Evolutionary conservation across 2,329 filamentous ascomycete species (phyloP), one percentile per base, ranked within the genome.

Genomic region (Diplodia intermedia): DNA sequence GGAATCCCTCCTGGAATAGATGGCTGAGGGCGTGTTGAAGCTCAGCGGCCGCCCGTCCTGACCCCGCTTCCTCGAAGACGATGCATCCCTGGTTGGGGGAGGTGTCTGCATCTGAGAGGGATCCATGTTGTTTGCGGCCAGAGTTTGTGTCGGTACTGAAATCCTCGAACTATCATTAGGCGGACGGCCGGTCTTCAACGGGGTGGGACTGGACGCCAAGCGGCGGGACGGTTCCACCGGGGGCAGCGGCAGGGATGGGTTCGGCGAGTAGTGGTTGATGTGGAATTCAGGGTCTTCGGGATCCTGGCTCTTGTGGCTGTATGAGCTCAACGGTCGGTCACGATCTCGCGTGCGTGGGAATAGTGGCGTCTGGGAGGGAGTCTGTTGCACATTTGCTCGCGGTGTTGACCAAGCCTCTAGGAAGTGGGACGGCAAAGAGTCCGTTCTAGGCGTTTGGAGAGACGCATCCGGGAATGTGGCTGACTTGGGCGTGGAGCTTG

Each of bases 241-340:
- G 69, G 88, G 86, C 67, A 90, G 78, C 67, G 83, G 81, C 66
- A 86, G 77, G 73, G 80, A 85, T 18, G 82, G 80, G 72, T 83
- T 83, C 53, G 85, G 80, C 53, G 86, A 86, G 72, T 87, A 85
- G 75, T 90, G 85, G 72, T 87, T 88, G 73, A 84, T 85, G 86
- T 90, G 88, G 75, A 88, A 84, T 75, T 77, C 74, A 40, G 79
- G 79, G 61, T 81, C 79, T 69, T 80, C 75, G 20, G 78, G 78
- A 7, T 73, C 79, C 57, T 72, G 75, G 36, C 73, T 71, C 66
- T 77, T 75, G 57, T 74, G 74, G 69, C 74, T 79, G 55, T 78
- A 75, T 31, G 75, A 77, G 68, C 73, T 78, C 68, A 73, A 74
- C 33, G 78, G 75, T 53, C 75, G 74, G 14, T 77, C 75, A 72